Evolutionary conservation across 495 filamentous ascomycete species (phyloP).

Genomic region (Penicillium samsonianum): DNA sequence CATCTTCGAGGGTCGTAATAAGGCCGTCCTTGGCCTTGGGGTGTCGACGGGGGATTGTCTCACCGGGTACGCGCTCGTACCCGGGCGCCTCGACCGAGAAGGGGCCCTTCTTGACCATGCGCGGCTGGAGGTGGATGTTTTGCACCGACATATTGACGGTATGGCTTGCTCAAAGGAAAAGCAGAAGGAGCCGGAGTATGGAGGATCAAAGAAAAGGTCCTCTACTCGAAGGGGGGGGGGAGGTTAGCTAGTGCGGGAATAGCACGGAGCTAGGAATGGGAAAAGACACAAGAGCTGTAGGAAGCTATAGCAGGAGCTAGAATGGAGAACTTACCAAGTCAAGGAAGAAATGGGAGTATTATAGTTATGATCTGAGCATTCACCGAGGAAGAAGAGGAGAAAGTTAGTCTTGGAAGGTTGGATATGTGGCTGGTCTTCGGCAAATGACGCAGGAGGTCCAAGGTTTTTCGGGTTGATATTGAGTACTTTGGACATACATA

Average conservation of each 20-base stretch:
- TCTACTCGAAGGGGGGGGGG: constrained; percentile 8
- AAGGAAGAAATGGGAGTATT: background rate
- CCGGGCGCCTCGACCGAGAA: constrained; percentile 81
- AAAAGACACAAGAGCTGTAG: background rate
- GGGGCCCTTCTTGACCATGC: constrained; percentile 57
- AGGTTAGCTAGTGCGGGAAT: constrained; percentile 21
- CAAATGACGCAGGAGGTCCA: constrained; percentile 21
- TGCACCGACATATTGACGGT: constrained; percentile 45
- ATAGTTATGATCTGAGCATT: background rate
- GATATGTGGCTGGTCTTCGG: constrained; percentile 23
- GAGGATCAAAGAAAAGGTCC: constrained; percentile 11
- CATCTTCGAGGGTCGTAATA: constrained; percentile 63
- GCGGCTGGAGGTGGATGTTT: constrained; percentile 62
- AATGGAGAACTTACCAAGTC: constrained; percentile 1
- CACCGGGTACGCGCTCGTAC: constrained; percentile 70
- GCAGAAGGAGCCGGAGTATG: constrained; percentile 15
- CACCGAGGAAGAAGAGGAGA: constrained; percentile 1
- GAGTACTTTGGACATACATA: background rate
- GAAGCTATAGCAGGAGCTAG: background rate
- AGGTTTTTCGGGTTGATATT: background rate
- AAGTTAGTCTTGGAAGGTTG: background rate
- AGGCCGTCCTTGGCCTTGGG: constrained; percentile 71
- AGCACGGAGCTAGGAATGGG: background rate
- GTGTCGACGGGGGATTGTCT: constrained; percentile 87
- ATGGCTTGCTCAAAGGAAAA: constrained; percentile 8